A percentile compares a stretch with the other conserved stretches of the same genome.
Evolutionary conservation across 345 rosid species (phyloP).

Genomic region (Salix purpurea): DNA sequence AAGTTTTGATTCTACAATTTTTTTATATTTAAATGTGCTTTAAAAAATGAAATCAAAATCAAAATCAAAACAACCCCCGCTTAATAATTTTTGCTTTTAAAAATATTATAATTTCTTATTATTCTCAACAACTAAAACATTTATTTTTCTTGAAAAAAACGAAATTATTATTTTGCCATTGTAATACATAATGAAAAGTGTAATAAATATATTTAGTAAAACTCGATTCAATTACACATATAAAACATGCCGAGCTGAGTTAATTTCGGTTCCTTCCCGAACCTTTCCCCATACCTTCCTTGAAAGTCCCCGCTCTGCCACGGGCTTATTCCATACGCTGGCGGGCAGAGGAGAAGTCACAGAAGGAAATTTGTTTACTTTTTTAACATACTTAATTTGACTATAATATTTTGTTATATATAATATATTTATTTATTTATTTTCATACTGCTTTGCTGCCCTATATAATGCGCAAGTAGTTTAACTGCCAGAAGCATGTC

Average conservation of each 20-base stretch:
- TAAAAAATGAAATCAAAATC: no score
- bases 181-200: no score
- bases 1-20: no score
- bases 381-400: conserved; percentile 11
- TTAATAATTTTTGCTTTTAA: no score
- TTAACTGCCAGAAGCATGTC: neutral
- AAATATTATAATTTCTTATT: no score
- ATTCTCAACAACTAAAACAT: no score
- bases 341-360: neutral
- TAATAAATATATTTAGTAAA: no score
- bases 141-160: no score
- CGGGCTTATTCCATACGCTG: neutral
- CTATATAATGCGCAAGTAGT: neutral
- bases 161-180: no score
- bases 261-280: conserved; percentile 1
- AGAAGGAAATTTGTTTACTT: neutral
- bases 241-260: conserved; percentile 6
- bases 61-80: no score
- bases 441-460: conserved; percentile 8
- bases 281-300: conserved; percentile 28
- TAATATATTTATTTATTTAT: neutral
- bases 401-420: neutral
- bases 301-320: conserved; percentile 14
- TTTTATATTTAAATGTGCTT: no score
- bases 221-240: neutral